Conservation (phyloP, 2,329 filamentous ascomycete genomes). For the Passalora sequoiae region DNA sequence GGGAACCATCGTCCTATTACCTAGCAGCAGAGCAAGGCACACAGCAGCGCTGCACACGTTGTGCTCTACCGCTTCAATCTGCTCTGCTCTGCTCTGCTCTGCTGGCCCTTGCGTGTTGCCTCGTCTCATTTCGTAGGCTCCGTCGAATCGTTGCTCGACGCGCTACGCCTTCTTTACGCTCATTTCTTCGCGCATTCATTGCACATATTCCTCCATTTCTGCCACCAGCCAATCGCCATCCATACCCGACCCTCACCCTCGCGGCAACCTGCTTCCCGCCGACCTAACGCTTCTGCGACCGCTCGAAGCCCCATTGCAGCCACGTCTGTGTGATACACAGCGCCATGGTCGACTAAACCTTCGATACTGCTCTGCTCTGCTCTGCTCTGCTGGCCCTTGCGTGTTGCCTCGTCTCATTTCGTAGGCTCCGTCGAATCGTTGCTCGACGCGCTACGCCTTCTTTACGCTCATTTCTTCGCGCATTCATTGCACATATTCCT, state of each 20-base stretch:
- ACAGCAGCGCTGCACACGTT: neutral
- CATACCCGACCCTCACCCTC: slow-evolving; percentile 1
- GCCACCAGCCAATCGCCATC: slow-evolving; percentile 10
- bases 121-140: slow-evolving; percentile 1
- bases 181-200: slow-evolving; percentile 11
- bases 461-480: slow-evolving; percentile 12
- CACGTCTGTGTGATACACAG: neutral
- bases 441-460: neutral
- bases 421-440: slow-evolving; percentile 6
- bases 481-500: slow-evolving; percentile 4
- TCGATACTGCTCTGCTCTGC: neutral
- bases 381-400: neutral
- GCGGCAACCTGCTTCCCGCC: neutral
- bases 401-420: neutral
- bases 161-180: slow-evolving; percentile 8
- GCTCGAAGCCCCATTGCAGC: neutral
- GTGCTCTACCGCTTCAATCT: neutral
- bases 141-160: slow-evolving; percentile 2
- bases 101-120: neutral
- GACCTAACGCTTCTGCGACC: slow-evolving; percentile 1
- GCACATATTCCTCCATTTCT: slow-evolving; percentile 4
- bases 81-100: neutral
- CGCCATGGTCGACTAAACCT: neutral
- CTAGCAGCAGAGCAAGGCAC: neutral
- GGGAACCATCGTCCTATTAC: too few relatives aligned